phyloP scores from a whole-genome alignment of 768 basidiomycete species.

The Tulasnella sp. region DNA sequence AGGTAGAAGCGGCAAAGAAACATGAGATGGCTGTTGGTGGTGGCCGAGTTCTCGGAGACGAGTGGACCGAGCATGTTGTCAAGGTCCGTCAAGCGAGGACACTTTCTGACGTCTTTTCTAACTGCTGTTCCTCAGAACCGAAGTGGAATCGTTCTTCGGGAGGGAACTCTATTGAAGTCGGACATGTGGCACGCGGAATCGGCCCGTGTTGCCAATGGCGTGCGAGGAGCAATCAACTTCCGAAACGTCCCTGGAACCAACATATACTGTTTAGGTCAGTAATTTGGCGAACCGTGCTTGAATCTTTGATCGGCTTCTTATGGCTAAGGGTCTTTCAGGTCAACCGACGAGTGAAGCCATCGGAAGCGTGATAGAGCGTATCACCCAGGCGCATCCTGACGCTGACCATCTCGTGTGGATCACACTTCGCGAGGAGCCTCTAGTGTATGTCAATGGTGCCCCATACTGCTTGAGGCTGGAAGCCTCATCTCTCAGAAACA shows the following conservation, averaged over 20 bases:
- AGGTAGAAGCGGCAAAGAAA: conserved; percentile 60
- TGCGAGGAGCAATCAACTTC: conserved; percentile 95
- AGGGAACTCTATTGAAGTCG: conserved; percentile 85
- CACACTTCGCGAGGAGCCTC: conserved; percentile 71
- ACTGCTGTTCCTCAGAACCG: conserved; percentile 56
- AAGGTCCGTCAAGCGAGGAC: conserved; percentile 50
- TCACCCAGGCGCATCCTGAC: conserved; percentile 58
- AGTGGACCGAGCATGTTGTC: conserved; percentile 92
- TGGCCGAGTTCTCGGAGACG: conserved; percentile 86
- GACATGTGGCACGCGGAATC: conserved; percentile 85
- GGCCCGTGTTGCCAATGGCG: conserved; percentile 52
- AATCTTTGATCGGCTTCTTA: background rate
- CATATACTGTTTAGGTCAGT: conserved; percentile 72
- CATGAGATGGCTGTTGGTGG: conserved; percentile 72
- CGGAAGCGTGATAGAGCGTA: conserved; percentile 64
- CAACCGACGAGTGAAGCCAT: conserved; percentile 90
- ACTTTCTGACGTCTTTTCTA: background rate
- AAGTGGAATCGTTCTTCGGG: conserved; percentile 87
- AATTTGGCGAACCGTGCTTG: background rate
- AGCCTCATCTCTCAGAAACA: conserved; percentile 82
- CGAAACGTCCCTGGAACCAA: conserved; percentile 73
- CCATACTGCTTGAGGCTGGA: conserved; percentile 85
- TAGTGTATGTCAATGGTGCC: conserved; percentile 87
- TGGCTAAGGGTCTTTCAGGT: conserved; percentile 35
- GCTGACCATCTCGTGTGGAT: conserved; percentile 78